Base-by-base conservation (phyloP, 1,139 yeast species). In the Pichia sp. region DNA sequence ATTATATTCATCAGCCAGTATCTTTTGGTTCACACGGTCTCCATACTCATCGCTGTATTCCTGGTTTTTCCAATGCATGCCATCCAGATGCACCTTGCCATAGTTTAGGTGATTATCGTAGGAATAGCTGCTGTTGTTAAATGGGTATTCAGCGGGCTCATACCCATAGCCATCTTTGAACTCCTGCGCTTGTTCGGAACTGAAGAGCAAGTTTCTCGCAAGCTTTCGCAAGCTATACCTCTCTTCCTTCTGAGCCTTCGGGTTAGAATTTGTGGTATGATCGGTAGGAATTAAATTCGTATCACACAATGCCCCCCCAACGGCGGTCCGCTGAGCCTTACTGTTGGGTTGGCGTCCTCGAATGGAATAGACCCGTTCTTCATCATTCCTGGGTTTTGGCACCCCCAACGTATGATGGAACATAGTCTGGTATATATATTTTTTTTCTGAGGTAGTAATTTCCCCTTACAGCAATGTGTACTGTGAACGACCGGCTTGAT, bases 211-310 rank as follows among this genome's bases (percentile, higher is more conserved):
- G 21, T 54, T 60, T 46, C 55, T 62, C 8, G 66, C 66, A 19
- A 63, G 44, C 46, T 60, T 56, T 47, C 66, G 55, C 18, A 64
- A 56, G 9, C 65, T 60, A 34, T 58, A 42, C 34, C 59, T 58
- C 19, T 63, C 65, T 10, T 58, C 61, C 23, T 53, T 57, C n/a
- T 18, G 41, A 19, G 41, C 41, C 41, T 39, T 39, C 22, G 41
- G 43, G 18, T 25, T 37, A 6, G 23, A 19, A 10, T 31, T 30
- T 8, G 26, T 19, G 10, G 23, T 30, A 13, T 44, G 40, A 4
- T 31, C 41, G 8, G 9, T n/a, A 21, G 28, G 30, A 10, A 28
- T 26, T 8, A 10, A 10, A 46, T 47, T 48, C 13, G 44, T 37
- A 43, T 48, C 50, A 28, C 47, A 42, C 12, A 37, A 43, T 4